Evolutionary conservation across 192 early-diverging fungal genomes (phyloP), one percentile per base, ranked within the genome.

Genomic region (Kappamyces sp.): DNA sequence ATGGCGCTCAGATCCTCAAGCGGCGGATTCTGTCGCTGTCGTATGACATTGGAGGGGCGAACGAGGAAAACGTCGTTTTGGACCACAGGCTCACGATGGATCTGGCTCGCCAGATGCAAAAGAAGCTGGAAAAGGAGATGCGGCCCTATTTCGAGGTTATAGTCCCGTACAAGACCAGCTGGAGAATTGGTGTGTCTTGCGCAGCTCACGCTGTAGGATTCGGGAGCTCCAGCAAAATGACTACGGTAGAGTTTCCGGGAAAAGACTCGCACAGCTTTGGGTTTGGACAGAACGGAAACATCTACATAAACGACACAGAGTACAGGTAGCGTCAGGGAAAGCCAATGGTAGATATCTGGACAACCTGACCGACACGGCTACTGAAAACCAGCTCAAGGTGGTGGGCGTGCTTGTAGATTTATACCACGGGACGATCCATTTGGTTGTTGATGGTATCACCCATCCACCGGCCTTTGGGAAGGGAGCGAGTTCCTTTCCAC

Each of bases 71-170:
- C 49, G 11, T 45, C 4, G 22, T 45, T 7, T 54, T 75, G 47
- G 72, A 75, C 40, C 43, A 54, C n/a, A 61, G 61, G 14, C 54
- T 62, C 43, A 67, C 70, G 4, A 39, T 65, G 29, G 62, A 55
- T 39, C 45, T 76, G 11, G 33, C 78, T 2, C 49, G 45, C 33
- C 75, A 81, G 59, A 54, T 81, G 5, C n/a, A 45, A 29, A n/a
- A 50, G 2, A 55, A 62, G 40, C 39, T 81, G 37, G 57, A 62
- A 22, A 59, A 37, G 49, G 73, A 78, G 42, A 63, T 72, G 47
- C 32, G 65, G 46, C 71, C 68, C 45, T 78, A 76, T 49, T 78
- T 67, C 47, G 79, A 81, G 62, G 62, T 78, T 46, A 55, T 68
- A 12, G 64, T 59, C 5, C 73, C 71, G 3, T 64, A 68, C 54